A percentile compares a stretch with the other conserved stretches of the same genome.
Conservation (phyloP, 345 rosid genomes). For the Eucalyptus virginea region DNA sequence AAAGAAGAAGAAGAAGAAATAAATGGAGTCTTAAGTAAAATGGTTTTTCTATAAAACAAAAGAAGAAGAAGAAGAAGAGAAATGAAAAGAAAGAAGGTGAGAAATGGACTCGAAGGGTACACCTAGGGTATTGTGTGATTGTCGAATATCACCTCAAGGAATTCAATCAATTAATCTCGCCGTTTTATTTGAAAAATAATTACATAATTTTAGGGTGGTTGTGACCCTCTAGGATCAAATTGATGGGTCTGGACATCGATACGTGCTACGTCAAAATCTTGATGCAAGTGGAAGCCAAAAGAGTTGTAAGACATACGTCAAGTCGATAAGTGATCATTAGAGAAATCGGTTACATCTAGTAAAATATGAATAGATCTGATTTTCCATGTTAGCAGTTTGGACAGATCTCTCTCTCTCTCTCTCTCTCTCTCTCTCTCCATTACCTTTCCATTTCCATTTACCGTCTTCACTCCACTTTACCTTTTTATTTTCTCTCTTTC, state of each 20-base stretch:
- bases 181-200: no score
- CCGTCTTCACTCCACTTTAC: background rate
- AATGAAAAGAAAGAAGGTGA: background rate
- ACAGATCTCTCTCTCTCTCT: background rate
- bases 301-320: background rate
- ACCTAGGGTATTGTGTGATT: background rate
- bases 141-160: background rate
- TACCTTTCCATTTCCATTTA: background rate
- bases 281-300: background rate
- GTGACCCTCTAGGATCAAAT: background rate
- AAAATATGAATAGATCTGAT: no score
- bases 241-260: background rate
- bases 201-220: background rate
- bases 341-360: no score
- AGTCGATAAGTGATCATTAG: background rate
- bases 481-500: background rate
- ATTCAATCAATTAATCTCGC: background rate
- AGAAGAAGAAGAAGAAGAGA: background rate
- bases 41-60: background rate
- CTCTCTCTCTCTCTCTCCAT: background rate
- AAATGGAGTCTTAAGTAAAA: background rate
- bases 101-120: background rate
- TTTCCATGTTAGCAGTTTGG: no score
- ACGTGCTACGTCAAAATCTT: background rate
- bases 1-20: no score